Conservation (phyloP, 2,329 filamentous ascomycete genomes). For the Samsoniella hepiali region DNA sequence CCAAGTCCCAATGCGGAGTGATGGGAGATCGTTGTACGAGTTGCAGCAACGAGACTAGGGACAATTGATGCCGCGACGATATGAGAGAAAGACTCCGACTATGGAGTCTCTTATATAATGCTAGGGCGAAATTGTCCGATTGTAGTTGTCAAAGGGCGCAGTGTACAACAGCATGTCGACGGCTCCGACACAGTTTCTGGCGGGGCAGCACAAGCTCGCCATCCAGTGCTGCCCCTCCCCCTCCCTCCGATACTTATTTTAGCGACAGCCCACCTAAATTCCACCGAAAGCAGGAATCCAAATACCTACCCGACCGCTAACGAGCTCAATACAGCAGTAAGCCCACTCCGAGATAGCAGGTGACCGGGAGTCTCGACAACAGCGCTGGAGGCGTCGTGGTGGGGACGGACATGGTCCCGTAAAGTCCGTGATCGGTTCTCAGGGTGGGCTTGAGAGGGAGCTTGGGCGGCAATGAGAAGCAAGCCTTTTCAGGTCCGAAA, state of each 20-base stretch:
- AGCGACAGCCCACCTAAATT: neutral
- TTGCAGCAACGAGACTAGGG: neutral
- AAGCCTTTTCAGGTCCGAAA: neutral
- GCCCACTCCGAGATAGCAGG: neutral
- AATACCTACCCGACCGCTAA: neutral
- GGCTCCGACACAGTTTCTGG: neutral
- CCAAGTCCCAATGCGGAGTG: neutral
- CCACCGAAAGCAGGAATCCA: neutral
- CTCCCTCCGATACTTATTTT: neutral
- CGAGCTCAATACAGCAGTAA: neutral
- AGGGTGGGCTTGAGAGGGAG: neutral
- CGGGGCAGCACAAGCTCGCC: constrained; percentile 1
- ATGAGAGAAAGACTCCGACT: neutral
- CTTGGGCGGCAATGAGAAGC: neutral
- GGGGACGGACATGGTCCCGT: constrained; percentile 7
- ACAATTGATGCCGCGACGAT: neutral
- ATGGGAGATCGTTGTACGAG: neutral
- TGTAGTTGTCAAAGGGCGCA: constrained; percentile 3
- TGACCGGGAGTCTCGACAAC: neutral
- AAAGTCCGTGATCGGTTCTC: constrained; percentile 1
- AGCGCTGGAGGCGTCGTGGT: neutral
- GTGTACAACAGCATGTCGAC: neutral
- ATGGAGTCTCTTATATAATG: neutral
- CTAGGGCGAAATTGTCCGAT: neutral
- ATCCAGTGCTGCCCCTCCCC: neutral